Evolutionary conservation across 371 early-diverging fungal species (phyloP), one percentile per base, ranked within the genome.

Genomic region (Ordospora pajunii): DNA sequence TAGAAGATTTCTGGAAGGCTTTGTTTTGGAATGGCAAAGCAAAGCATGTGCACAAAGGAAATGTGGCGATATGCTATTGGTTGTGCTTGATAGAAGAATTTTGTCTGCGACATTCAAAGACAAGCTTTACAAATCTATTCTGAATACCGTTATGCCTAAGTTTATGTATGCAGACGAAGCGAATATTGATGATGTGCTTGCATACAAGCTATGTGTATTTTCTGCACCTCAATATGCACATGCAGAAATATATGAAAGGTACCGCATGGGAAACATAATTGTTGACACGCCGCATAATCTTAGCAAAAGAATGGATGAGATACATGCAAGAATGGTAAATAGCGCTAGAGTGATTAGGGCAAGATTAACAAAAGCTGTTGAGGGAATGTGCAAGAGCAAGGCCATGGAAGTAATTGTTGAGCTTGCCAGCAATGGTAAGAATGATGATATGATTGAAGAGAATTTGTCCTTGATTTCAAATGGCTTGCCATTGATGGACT

Each of bases 211-310:
- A 9, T 40, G 42, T 14, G 40, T 78, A 3, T 78, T 78, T 67
- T 64, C 65, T 1, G 48, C 54, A 9, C 40, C 37, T 17, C 46
- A 73, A 19, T 46, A 22, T 17, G 27, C 9, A 6, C 42, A 22
- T 12, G 49, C 17, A 48, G 51, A 32, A 12, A 44, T 64, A 17
- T 40, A 78, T 22, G 52, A 9, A n/a, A 78, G 48, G 50, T 78
- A 63, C 62, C 54, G 48, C 19, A 78, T 78, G 78, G n/a, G 71
- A 0, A 78, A 78, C 45, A 72, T 51, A 19, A 53, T 78, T 49
- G 37, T 73, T 37, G 72, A 65, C 22, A 70, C 67, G 9, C 73
- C 78, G 9, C 68, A 72, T 25, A 63, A 65, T 25, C 40, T 68
- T 1, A 48, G 21, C 25, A 78, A 68, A 70, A 78, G 45, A 43